Base-by-base conservation (phyloP, 257 asterid genomes). In the Lithospermum erythrorhizon region DNA sequence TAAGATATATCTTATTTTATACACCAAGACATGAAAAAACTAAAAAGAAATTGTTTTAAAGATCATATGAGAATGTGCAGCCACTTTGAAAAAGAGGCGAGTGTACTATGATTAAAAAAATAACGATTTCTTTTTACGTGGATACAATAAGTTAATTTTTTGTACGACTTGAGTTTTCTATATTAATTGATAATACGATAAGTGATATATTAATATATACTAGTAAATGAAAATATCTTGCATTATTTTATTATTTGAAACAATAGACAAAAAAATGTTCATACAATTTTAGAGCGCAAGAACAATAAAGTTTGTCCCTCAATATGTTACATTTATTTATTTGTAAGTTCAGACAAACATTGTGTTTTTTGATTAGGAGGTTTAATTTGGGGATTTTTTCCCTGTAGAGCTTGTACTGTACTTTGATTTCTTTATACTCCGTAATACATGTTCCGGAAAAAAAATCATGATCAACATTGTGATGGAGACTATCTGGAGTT, bases 1-100 rank as follows among this genome's bases (percentile, higher is more conserved):
- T 22, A 59, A 24, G 57, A 62, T 56, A 47, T 41, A 61, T 62
- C 67, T 67, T 56, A 65, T 55, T 68, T 65, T 17, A 67, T 52
- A 49, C 53, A 61, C 20, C 41, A 35, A 11, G 22, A 25, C 18
- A n/a, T n/a, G 29, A 25, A 14, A 61, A 69, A 69, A 22, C 21
- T 21, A 8, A 20, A 63, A 30, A 29, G 32, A 23, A 62, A 30
- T 21, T 15, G 20, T 45, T 21, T 64, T 19, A 32, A 54, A 64
- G 23, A 21, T 45, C 19, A 55, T 41, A 48, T 41, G 4, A 55
- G 23, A 64, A 64, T 35, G 68, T 64, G 68, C 45, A 64, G 23
- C 61, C 21, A 54, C 61, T 18, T 32, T 1, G 61, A 55, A 3
- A 27, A 27, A 27, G 6, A 27, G 32, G 29, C 32, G 6, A 49